These are phyloP conservation scores for Vigna hirtella DNA, from an alignment of 306 rosid genomes.

Conservation along the genomic window DNA sequence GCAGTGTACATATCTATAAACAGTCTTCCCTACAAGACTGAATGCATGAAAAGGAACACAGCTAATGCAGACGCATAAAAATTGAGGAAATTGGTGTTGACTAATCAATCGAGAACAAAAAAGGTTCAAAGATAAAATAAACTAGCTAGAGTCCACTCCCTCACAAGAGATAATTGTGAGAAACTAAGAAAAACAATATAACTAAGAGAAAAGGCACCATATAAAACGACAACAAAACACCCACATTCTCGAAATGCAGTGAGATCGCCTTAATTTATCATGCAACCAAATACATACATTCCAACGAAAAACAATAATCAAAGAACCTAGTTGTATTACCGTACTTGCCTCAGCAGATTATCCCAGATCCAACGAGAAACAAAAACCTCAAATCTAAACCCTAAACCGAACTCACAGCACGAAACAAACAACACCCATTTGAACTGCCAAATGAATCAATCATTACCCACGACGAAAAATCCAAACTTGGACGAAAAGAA, in stretches of 20 bases:
- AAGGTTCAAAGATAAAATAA: conserved; percentile 3
- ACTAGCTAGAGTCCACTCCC: background rate
- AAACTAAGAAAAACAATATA: conserved; percentile 12
- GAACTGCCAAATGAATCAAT: conserved; percentile 33
- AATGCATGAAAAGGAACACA: conserved; percentile 34
- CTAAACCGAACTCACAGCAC: conserved; percentile 43
- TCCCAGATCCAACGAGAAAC: conserved; percentile 41
- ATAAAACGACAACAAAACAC: conserved; percentile 24
- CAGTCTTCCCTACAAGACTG: background rate
- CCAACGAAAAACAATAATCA: conserved; percentile 11
- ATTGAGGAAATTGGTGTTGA: conserved; percentile 9
- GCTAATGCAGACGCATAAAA: conserved; percentile 16
- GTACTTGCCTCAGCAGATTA: conserved; percentile 32
- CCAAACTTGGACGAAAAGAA: background rate
- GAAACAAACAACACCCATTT: conserved; percentile 40
- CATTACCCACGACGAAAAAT: conserved; percentile 9
- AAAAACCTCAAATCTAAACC: conserved; percentile 58
- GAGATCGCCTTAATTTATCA: conserved; percentile 29
- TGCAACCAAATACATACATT: conserved; percentile 3
- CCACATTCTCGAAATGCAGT: conserved; percentile 21
- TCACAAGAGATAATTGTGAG: background rate
- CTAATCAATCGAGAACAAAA: conserved; percentile 29
- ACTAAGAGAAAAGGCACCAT: background rate
- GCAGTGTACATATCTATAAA: conserved; percentile 1
- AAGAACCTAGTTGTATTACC: conserved; percentile 8